Conservation (phyloP, 169 alveolate species). For the Cryptosporidium meleagridis region DNA sequence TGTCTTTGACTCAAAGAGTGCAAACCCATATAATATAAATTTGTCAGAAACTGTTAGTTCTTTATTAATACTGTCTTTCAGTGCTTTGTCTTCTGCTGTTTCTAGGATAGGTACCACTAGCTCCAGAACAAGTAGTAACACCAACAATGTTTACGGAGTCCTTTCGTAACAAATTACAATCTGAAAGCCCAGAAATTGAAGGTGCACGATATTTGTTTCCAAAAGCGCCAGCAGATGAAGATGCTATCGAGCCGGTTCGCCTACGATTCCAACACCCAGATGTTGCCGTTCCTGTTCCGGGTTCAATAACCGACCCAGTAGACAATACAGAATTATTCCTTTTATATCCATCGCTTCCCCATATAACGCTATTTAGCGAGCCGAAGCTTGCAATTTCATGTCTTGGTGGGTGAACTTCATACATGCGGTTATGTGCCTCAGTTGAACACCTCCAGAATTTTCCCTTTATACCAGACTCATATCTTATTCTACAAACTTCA, state of each 20-base stretch:
- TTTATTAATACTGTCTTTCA: constrained; percentile 42
- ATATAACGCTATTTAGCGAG: constrained; percentile 28
- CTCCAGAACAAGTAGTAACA: constrained; percentile 68
- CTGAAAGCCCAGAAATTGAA: constrained; percentile 61
- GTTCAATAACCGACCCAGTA: constrained; percentile 60
- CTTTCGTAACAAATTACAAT: constrained; percentile 50
- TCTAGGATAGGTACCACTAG: constrained; percentile 74
- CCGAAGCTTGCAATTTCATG: constrained; percentile 32
- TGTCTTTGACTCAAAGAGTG: background rate
- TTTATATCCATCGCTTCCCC: constrained; percentile 32
- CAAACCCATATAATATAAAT: background rate
- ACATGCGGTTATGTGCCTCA: constrained; percentile 72
- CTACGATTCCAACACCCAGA: constrained; percentile 36
- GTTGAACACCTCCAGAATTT: constrained; percentile 67
- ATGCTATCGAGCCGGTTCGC: constrained; percentile 46
- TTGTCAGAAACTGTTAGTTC: background rate
- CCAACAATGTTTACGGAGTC: constrained; percentile 68
- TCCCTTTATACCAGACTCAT: constrained; percentile 68
- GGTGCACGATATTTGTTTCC: constrained; percentile 20
- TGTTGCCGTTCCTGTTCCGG: constrained; percentile 27
- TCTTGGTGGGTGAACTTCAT: constrained; percentile 67
- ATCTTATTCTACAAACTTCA: constrained; percentile 72
- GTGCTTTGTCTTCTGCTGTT: constrained; percentile 66
- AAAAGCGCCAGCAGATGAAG: constrained; percentile 40
- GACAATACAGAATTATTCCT: constrained; percentile 56